Evolutionary conservation across 2,329 filamentous ascomycete genomes (phyloP).

Genomic region (Aureobasidium vineae): DNA sequence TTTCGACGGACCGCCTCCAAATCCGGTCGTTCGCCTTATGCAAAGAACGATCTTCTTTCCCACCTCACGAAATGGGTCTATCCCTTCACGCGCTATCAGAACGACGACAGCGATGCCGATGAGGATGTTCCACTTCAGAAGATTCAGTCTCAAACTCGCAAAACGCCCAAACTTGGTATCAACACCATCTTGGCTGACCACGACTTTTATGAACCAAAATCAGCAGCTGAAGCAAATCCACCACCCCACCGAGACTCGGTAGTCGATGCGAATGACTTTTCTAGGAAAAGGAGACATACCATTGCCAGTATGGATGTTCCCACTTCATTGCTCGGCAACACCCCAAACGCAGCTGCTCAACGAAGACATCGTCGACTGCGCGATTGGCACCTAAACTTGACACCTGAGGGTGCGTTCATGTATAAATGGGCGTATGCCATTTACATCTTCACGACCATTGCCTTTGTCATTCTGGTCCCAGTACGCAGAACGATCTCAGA

Average conservation of each 20-base stretch:
- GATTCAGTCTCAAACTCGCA: slow-evolving; percentile 29
- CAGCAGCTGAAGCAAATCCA: slow-evolving; percentile 13
- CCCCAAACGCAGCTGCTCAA: background rate
- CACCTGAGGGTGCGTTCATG: slow-evolving; percentile 69
- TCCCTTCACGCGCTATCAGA: slow-evolving; percentile 22
- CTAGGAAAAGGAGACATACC: slow-evolving; percentile 24
- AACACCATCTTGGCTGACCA: background rate
- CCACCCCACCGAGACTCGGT: background rate
- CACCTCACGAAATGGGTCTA: slow-evolving; percentile 16
- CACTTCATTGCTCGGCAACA: background rate
- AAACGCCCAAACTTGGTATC: slow-evolving; percentile 11
- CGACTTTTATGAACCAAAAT: slow-evolving; percentile 18
- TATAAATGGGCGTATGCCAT: slow-evolving; percentile 82
- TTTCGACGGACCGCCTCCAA: slow-evolving; percentile 23
- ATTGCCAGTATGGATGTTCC: slow-evolving; percentile 22
- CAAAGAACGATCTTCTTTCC: slow-evolving; percentile 32
- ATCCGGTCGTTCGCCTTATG: slow-evolving; percentile 34
- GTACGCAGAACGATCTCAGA: slow-evolving; percentile 67
- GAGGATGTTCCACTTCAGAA: slow-evolving; percentile 40
- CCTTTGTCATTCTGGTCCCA: slow-evolving; percentile 65
- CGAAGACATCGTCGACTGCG: slow-evolving; percentile 2
- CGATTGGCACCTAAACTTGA: slow-evolving; percentile 73
- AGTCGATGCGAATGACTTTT: slow-evolving; percentile 5
- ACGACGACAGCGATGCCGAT: slow-evolving; percentile 49
- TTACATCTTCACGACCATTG: slow-evolving; percentile 70